Base-by-base conservation (phyloP, 176 grass and related monocot genomes). In the Musa acuminata region DNA sequence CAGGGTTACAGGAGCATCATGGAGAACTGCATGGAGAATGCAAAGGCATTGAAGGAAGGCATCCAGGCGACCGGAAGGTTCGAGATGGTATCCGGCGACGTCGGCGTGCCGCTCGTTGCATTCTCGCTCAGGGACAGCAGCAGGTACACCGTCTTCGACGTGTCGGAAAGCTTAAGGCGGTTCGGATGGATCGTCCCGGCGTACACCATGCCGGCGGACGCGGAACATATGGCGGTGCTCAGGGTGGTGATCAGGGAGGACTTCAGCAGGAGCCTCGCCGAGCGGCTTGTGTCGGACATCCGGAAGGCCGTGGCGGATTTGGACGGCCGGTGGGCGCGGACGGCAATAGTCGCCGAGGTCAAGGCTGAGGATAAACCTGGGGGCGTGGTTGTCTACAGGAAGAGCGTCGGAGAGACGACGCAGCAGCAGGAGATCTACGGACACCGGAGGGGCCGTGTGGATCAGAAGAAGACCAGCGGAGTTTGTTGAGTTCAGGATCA, bases 121-220 rank as follows among this genome's bases (percentile, higher is more conserved):
- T 89, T 89, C 81, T 84, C 84, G 7, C 90, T 92, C 68, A 92
- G 59, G 81, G 87, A 92, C 68, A 25, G 72, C 1, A 81, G 80
- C 43, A 67, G 49, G 64, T 84, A 87, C 80, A 92, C 90, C 57
- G 90, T 89, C 63, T 92, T 92, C 55, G 90, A 89, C 70, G 76
- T 92, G 63, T 82, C 84, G 52, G 87, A 92, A 80, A 89, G 75
- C 76, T 79, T 92, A 25, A 87, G 87, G 48, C 84, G 90, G 43
- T 92, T 92, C 76, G 87, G 90, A 53, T 92, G 90, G 90, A 92
- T 92, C 76, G 82, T 92, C 17, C 90, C 90, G 3, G 90, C 86
- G 8, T 89, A 92, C 86, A 92, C 90, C 51, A 92, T 92, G 87
- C 90, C 90, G 8, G 82, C 87, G 3, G 62, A 89, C 62, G 90